Base-by-base conservation (phyloP, 2,329 filamentous ascomycete species). In the Alternaria ethzedia region DNA sequence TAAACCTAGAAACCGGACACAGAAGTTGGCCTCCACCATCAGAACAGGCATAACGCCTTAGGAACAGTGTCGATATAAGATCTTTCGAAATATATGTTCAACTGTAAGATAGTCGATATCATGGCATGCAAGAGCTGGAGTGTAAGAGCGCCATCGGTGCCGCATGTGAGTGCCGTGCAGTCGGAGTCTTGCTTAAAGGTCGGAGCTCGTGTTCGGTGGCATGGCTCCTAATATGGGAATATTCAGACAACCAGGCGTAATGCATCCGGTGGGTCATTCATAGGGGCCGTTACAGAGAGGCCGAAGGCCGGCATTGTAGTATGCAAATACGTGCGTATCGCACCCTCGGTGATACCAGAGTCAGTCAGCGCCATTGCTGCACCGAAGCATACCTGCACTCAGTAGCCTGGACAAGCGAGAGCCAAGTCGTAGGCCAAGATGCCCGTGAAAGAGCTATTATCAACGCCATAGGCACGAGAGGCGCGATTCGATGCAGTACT, bases 1-100 rank as follows among this genome's bases (percentile, higher is more conserved):
- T 62, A 63, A 67, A 63, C 67, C 66, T 50, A 55, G 59, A 60
- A 58, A 70, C 58, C 59, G 57, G 47, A 61, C 61, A 63, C 61
- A 63, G 58, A 63, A 57, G 67, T 58, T 66, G 61, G 46, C 54
- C 56, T 66, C 65, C 70, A 72, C 74, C 73, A 77, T 76, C 59
- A 71, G 70, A 60, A 63, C 69, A 43, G 44, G 44, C 17, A 51
- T 57, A 13, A 45, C 30, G 21, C 36, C n/a, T 41, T 57, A 63
- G 66, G 68, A 69, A 61, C 67, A 66, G 57, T 62, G 54, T 65
- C 50, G 52, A 54, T 57, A 28, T 59, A 57, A 21, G 54, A 58
- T 36, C 50, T 67, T 66, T 52, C 47, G 59, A 43, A 50, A 64
- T 61, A 51, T 28, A 57, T 47, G 59, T 57, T 56, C 54, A n/a